Percentiles rank a stretch among this genome's conserved stretches.
phyloP scores from a whole-genome alignment of 352 stramenopile species.

The Globisporangium cederbergense region DNA sequence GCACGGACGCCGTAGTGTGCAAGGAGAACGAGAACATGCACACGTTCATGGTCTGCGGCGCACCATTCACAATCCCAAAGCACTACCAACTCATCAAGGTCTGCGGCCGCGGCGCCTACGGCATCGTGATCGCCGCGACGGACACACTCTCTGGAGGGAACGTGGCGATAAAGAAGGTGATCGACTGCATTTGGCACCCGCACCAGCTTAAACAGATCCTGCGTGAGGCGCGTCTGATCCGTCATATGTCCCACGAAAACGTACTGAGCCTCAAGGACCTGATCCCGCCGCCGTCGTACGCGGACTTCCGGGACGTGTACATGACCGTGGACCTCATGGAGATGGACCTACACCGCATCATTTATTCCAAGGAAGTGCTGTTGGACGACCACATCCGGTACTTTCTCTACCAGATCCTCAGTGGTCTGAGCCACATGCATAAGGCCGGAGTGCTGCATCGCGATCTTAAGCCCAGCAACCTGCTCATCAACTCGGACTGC shows the following conservation, averaged over 20 bases:
- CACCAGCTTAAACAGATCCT: conserved; percentile 89
- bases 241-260: conserved; percentile 85
- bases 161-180: conserved; percentile 90
- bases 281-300: conserved; percentile 79
- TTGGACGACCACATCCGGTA: conserved; percentile 93
- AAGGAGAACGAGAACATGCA: conserved; percentile 88
- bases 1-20: conserved; percentile 59
- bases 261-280: conserved; percentile 81
- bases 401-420: conserved; percentile 92
- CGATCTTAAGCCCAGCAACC: conserved; percentile 84
- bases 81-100: conserved; percentile 90
- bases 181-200: conserved; percentile 88
- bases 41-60: conserved; percentile 88
- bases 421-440: conserved; percentile 87
- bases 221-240: conserved; percentile 80
- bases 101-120: conserved; percentile 83
- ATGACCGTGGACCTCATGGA: conserved; percentile 92
- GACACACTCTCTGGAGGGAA: conserved; percentile 79
- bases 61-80: conserved; percentile 79
- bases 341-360: conserved; percentile 91
- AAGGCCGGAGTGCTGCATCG: conserved; percentile 80
- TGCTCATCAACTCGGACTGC: conserved; percentile 92
- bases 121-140: conserved; percentile 87
- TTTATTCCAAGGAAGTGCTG: conserved; percentile 91
- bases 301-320: conserved; percentile 87